Percentiles rank a stretch among this genome's conserved stretches.
Evolutionary conservation across 805 yeast genomes (phyloP).

Genomic region (Sugiyamaella qingdaonensis): DNA sequence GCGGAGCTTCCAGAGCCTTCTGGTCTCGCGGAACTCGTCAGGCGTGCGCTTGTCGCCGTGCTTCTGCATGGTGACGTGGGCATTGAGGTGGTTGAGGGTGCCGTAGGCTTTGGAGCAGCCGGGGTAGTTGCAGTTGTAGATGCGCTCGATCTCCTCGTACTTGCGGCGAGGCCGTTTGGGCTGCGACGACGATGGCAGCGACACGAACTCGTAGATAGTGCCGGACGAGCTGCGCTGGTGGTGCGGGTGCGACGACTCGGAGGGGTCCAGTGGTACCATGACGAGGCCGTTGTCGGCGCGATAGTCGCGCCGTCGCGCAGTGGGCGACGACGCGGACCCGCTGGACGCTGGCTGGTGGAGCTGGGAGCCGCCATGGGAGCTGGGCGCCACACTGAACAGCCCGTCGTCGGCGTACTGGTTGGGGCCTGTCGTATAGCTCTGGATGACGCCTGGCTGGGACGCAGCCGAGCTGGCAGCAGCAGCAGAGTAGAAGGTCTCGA

Average conservation of each 20-base stretch:
- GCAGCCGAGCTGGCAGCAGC: not conserved
- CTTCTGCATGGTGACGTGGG: slow-evolving; percentile 49
- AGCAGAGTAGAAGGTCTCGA: slow-evolving; percentile 8
- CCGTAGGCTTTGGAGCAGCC: slow-evolving; percentile 55
- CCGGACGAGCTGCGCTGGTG: slow-evolving; percentile 5
- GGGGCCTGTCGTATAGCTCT: not conserved
- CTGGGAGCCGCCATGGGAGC: not conserved
- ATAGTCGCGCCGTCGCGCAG: not conserved
- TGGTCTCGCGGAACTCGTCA: slow-evolving; percentile 49
- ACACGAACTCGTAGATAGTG: slow-evolving; percentile 22
- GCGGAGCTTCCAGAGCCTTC: slow-evolving; percentile 41
- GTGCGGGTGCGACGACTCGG: not conserved
- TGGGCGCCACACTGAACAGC: not conserved
- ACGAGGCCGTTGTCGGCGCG: no score
- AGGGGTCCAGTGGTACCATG: no score
- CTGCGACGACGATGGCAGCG: slow-evolving; percentile 27
- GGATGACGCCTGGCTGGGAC: not conserved
- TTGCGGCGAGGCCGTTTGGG: slow-evolving; percentile 49
- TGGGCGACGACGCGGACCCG: not conserved
- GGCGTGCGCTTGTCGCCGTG: slow-evolving; percentile 55
- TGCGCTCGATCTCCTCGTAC: slow-evolving; percentile 52
- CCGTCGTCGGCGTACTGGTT: not conserved
- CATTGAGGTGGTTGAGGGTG: slow-evolving; percentile 55
- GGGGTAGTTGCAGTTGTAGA: slow-evolving; percentile 46
- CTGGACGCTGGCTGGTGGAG: not conserved